A percentile compares a stretch with the other conserved stretches of the same genome.
Conservation (phyloP, 768 basidiomycete species). For the Vararia minispora region DNA sequence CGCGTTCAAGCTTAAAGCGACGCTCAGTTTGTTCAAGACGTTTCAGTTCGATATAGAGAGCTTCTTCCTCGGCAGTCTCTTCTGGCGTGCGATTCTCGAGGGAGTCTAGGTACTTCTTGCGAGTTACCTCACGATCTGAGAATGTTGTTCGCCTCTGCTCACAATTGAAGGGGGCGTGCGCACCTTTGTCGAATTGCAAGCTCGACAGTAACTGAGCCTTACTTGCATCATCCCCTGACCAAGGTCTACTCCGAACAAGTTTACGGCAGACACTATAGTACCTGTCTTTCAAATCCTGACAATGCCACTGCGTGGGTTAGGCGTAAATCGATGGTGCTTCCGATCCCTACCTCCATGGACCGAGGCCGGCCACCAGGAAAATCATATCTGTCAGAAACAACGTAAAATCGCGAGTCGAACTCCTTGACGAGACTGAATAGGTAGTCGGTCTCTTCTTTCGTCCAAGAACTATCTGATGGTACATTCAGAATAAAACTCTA, state of each 20-base stretch:
- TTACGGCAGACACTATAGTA: conserved; percentile 90
- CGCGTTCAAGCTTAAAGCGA: conserved; percentile 77
- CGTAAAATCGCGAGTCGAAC: conserved; percentile 83
- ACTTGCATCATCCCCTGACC: conserved; percentile 68
- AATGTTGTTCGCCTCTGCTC: not conserved
- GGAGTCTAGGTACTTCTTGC: conserved; percentile 78
- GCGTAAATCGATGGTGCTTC: not conserved
- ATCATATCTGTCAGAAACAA: conserved; percentile 86
- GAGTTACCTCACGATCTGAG: conserved; percentile 73
- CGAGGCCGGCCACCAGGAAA: conserved; percentile 43
- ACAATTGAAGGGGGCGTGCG: conserved; percentile 4
- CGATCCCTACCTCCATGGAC: conserved; percentile 54
- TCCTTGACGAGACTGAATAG: conserved; percentile 70
- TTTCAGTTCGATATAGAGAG: conserved; percentile 86
- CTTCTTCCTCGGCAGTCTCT: conserved; percentile 92
- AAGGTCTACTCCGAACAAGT: conserved; percentile 74
- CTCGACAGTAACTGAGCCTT: conserved; percentile 58
- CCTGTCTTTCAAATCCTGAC: conserved; percentile 84
- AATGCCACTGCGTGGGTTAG: not conserved
- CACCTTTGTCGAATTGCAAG: conserved; percentile 86
- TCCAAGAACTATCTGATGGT: no score
- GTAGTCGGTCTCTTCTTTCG: conserved; percentile 89
- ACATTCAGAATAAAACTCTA: no score
- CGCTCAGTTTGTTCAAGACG: conserved; percentile 91
- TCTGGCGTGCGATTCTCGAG: conserved; percentile 84